Conservation (phyloP, 2,329 filamentous ascomycete species). For the Thielaviopsis euricoi region DNA sequence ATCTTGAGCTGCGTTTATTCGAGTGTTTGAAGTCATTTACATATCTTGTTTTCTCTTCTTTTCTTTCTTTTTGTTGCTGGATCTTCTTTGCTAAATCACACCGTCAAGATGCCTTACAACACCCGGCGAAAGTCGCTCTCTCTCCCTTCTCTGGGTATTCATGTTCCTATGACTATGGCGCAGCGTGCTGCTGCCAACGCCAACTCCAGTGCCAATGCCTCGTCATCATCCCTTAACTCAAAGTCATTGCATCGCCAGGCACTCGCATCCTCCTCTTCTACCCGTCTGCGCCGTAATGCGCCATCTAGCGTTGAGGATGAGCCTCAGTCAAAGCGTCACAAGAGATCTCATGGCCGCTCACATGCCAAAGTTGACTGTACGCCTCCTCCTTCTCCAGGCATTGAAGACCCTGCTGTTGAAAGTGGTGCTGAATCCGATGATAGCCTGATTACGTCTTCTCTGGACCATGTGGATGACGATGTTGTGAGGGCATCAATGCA, state of each 20-base stretch:
- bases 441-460: constrained; percentile 54
- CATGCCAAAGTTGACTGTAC: constrained; percentile 48
- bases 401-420: constrained; percentile 45
- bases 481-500: constrained; percentile 84
- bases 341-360: not conserved
- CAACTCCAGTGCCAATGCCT: constrained; percentile 18
- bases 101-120: constrained; percentile 72
- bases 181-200: constrained; percentile 39
- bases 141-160: constrained; percentile 80
- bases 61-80: too few relatives aligned
- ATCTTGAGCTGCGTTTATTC: too few relatives aligned
- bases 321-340: constrained; percentile 49
- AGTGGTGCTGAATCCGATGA: constrained; percentile 89
- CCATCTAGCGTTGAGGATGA: constrained; percentile 16
- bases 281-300: constrained; percentile 13
- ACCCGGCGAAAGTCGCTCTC: constrained; percentile 93
- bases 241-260: constrained; percentile 14
- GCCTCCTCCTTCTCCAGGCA: constrained; percentile 32
- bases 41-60: not conserved
- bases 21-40: too few relatives aligned
- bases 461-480: constrained; percentile 79
- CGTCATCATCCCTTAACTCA: constrained; percentile 17
- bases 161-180: constrained; percentile 54
- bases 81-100: not conserved
- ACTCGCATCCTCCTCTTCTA: constrained; percentile 16